phyloP scores from a whole-genome alignment of 1,284 basidiomycete genomes.

The Hypsizygus ulmarius region DNA sequence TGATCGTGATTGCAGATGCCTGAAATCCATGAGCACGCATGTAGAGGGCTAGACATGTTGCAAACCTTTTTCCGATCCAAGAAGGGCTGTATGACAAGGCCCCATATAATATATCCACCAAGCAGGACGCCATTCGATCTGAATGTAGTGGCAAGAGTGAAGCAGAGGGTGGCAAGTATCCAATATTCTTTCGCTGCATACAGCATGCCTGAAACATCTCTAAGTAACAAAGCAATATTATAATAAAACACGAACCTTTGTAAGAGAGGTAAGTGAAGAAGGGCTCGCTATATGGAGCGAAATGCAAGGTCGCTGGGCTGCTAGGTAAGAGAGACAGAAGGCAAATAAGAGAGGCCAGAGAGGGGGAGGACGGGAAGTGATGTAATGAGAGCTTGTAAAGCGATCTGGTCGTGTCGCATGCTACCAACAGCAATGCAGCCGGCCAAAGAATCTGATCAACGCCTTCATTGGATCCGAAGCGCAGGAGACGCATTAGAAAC shows the following conservation, averaged over 20 bases:
- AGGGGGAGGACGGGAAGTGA: conserved; percentile 46
- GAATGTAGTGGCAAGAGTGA: conserved; percentile 66
- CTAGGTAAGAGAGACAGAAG: conserved; percentile 78
- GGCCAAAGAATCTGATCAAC: conserved; percentile 28
- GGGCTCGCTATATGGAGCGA: conserved; percentile 80
- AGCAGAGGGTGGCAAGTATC: conserved; percentile 55
- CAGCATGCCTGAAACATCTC: conserved; percentile 53
- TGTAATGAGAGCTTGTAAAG: conserved; percentile 65
- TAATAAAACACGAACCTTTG: conserved; percentile 44
- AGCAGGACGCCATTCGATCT: conserved; percentile 84
- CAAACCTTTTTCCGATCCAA: conserved; percentile 37
- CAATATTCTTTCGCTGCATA: conserved; percentile 50
- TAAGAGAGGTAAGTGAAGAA: conserved; percentile 84
- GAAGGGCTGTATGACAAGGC: conserved; percentile 53
- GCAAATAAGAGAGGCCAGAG: conserved; percentile 59
- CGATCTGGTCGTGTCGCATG: conserved; percentile 45
- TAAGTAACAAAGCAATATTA: conserved; percentile 6
- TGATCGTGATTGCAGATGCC: conserved; percentile 30
- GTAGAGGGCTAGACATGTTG: conserved; percentile 8
- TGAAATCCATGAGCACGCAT: conserved; percentile 20
- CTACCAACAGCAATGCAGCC: conserved; percentile 40
- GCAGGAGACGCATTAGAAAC: conserved; percentile 46
- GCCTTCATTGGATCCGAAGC: neutral
- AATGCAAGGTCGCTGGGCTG: conserved; percentile 71
- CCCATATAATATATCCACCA: conserved; percentile 74